Base-by-base conservation (phyloP, 73 alveolate species). In the Blepharisma japonicum region DNA sequence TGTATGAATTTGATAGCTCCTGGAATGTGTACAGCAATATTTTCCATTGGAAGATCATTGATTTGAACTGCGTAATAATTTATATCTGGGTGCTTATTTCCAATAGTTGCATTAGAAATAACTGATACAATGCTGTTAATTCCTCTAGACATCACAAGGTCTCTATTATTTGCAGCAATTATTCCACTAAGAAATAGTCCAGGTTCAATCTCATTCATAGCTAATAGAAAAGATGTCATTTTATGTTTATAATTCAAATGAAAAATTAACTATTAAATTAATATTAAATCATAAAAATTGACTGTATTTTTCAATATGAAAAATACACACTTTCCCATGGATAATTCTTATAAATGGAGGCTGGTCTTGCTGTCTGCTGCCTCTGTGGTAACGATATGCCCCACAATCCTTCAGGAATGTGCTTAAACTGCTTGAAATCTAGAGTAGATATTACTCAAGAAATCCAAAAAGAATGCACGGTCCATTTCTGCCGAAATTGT, bases 371-470 rank as follows among this genome's bases (percentile, higher is more conserved):
- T n/a, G 2, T 70, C n/a, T 94, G 98, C 84, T 94, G 98, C 72
- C 81, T 94, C 21, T 94, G 98, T 68, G 97, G 97, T 4, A 83
- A 81, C 38, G 51, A 86, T 78, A 94, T 89, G 78, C 90, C 78
- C 45, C 95, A 97, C 54, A 94, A 91, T 56, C 87, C 87, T 27
- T 90, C 93, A 68, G 92, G 92, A 45, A 94, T 87, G 32, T 94
- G 98, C 83, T 79, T 84, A 18, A 81, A 77, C 42, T 94, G 98
- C 84, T 86, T 92, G 46, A 94, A 92, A 71, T 83, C 91, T 55
- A 78, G 81, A 61, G 89, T 94, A 6, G 97, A 94, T 79, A 86
- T 94, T 39, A 85, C 96, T 56, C 90, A 87, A 21, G 98, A 97
- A 6, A 91, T 94, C 66, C 82, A 94, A 25, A 90, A 82, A 79